phyloP scores from a whole-genome alignment of 2,329 filamentous ascomycete species.

The Aspergillus japonicus region DNA sequence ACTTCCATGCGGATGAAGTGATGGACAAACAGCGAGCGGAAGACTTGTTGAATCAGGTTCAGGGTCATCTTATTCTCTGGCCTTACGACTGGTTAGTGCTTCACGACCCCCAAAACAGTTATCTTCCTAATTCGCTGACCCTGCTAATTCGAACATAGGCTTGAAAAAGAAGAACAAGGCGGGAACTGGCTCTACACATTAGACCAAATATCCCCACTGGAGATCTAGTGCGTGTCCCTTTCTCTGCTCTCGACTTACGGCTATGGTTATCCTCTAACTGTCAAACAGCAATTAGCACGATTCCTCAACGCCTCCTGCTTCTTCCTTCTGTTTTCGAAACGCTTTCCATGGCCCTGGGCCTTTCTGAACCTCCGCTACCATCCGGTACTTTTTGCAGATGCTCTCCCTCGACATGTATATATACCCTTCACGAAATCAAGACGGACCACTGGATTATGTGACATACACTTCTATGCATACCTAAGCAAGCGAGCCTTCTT shows the following conservation, averaged over 20 bases:
- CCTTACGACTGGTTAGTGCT: constrained; percentile 78
- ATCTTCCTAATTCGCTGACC: background rate
- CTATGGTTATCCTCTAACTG: constrained; percentile 18
- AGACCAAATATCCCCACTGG: constrained; percentile 90
- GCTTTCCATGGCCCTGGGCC: background rate
- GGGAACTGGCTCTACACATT: constrained; percentile 97
- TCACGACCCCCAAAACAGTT: background rate
- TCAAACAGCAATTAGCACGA: constrained; percentile 30
- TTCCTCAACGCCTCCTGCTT: background rate
- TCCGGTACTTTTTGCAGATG: background rate
- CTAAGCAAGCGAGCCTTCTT: constrained; percentile 16
- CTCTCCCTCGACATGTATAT: background rate
- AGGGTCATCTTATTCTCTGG: constrained; percentile 86
- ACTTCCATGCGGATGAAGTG: constrained; percentile 67
- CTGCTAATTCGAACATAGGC: constrained; percentile 45
- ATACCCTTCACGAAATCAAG: background rate
- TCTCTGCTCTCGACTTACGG: background rate
- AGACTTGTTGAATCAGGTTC: constrained; percentile 74
- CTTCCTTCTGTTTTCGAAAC: background rate
- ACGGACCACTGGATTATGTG: constrained; percentile 9
- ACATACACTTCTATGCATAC: background rate
- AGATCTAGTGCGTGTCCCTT: constrained; percentile 68
- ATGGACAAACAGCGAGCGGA: constrained; percentile 74
- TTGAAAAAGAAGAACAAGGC: constrained; percentile 83
- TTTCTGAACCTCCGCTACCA: background rate